Evolutionary conservation across 2,329 filamentous ascomycete genomes (phyloP), one percentile per base, ranked within the genome.

Genomic region (Colletotrichum sp.): DNA sequence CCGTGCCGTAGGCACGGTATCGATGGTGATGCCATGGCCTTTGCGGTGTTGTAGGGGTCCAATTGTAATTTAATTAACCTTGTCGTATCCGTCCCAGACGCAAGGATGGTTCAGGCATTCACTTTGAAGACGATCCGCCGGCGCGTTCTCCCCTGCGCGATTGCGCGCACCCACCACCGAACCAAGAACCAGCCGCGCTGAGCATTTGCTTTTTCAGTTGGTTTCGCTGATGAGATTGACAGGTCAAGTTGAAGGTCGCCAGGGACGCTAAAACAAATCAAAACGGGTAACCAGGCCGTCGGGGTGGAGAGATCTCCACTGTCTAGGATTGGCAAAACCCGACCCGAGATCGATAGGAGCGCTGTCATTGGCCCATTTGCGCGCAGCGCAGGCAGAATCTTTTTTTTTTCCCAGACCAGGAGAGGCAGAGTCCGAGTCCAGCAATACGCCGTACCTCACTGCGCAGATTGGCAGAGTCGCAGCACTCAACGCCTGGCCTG

Each of bases 201-300:
- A 12, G 44, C 44, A 49, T 21, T 49, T 49, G 44, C 44, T 49
- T 49, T 49, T 49, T 12, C 39, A n/a, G 39, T 44, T 44, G 39
- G 39, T n/a, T n/a, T 44, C 18, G 39, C 44, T 49, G 44, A 12
- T 49, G 44, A 49, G n/a, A 49, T 49, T 49, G 44, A 49, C 44
- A 21, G 1, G 44, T 49, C 44, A 21, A 65, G 62, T 39, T 16
- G 16, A 24, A 28, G 21, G 34, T 24, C 30, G 39, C 16, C 39
- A n/a, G 24, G 36, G 10, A 44, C 64, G 24, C 49, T 68, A 30
- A 15, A 36, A 30, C 49, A 49, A 57, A 57, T 67, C 70, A 24
- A 74, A 76, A 74, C 70, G 73, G 70, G 73, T 49, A 76, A 76
- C 64, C 70, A 68, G 30, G 24, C 73, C 73, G 73, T 59, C 26